A percentile compares a stretch with the other conserved stretches of the same genome.
Conservation (phyloP, 305 asterid genomes). For the Fraxinus dipetala region DNA sequence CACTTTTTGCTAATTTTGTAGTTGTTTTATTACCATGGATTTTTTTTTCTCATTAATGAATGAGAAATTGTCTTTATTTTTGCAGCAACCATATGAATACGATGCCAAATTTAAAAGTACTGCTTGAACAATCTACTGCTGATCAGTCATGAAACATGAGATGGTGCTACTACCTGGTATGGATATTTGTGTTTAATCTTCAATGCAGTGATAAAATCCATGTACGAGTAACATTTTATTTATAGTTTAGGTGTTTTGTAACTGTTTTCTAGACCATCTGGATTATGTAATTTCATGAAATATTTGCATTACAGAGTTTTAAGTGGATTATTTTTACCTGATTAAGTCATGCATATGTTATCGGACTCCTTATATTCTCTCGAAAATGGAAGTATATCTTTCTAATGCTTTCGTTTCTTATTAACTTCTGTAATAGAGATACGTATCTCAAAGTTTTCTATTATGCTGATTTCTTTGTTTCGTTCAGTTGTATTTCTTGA, state of each 20-base stretch:
- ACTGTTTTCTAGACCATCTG: neutral
- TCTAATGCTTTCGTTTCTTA: neutral
- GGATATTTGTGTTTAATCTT: neutral
- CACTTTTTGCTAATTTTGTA: neutral
- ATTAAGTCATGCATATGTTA: neutral
- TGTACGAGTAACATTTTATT: neutral
- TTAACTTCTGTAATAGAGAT: neutral
- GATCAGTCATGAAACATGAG: neutral
- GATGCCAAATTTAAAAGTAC: constrained; percentile 88
- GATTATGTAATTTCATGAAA: neutral
- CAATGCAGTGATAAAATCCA: neutral
- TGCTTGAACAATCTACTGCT: constrained; percentile 34
- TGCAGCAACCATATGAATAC: constrained; percentile 97
- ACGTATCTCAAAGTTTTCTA: neutral
- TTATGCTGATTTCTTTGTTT: neutral
- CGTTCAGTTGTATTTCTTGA: neutral
- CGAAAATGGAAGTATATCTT: neutral
- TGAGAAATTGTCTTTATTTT: neutral
- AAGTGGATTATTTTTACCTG: neutral
- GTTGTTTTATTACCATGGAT: neutral
- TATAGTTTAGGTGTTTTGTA: neutral
- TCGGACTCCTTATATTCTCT: neutral
- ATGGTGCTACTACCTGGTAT: neutral
- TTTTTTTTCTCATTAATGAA: neutral
- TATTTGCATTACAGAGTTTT: neutral